Evolutionary conservation across 2,329 filamentous ascomycete species (phyloP), one percentile per base, ranked within the genome.

Genomic region (Lasiodiplodia gonubiensis): DNA sequence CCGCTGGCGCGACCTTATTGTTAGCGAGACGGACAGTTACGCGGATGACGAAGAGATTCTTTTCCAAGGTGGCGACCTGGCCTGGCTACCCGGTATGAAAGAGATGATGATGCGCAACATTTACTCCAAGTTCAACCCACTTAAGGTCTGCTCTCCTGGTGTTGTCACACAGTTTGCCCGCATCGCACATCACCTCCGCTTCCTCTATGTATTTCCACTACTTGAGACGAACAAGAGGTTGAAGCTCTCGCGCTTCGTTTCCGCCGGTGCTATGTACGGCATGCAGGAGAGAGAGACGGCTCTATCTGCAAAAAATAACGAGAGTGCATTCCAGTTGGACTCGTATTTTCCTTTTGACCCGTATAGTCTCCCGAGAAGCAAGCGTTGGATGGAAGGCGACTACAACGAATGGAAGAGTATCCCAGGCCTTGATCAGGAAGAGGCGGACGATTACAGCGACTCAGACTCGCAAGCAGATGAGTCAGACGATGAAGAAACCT

Each of bases 261-360:
- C 85, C 10, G 85, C 84, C 42, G 86, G 87, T 70, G 69, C 74
- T 8, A 69, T 74, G 16, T 73, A 74, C 61, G 72, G 65, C 51
- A 14, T 77, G 0, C 75, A 85, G 5, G 83, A 86, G 66, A 85
- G 88, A 55, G 86, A 89, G 71, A 87, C 83, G 66, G 82, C 82
- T 2, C 79, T 82, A 51, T 81, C 78, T 11, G 77, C 76, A 64
- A 83, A 83, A 72, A 86, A 89, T 65, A 91, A 92, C 68, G 92
- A 97, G 71, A 89, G 90, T 70, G 90, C 89, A 74, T 90, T 94
- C 74, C 90, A 97, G 78, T 86, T 99, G 1, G 94, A 98, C 72
- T 92, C 93, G 0, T 97, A 97, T 78, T 99, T 98, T 75, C 95
- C 95, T 0, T 99, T 99, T 74, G 95, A 99, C 76, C 96, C 96